Evolutionary conservation across 495 filamentous ascomycete species (phyloP).

Genomic region (Cudoniella acicularis): DNA sequence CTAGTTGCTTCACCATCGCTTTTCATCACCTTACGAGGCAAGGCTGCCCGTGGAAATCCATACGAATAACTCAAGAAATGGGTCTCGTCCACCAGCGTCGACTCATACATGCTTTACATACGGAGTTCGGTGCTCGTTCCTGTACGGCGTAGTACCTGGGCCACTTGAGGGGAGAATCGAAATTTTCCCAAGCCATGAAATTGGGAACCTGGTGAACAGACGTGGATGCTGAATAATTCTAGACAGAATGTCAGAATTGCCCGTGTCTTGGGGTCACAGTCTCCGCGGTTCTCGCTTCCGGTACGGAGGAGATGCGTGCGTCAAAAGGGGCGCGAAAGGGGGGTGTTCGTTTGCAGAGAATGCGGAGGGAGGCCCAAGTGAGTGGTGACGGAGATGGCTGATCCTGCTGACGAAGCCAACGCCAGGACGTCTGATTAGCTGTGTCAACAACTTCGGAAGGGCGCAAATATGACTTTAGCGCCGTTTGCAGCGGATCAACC

Average conservation of each 20-base stretch:
- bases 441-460: not conserved
- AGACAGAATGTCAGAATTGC: not conserved
- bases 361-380: not conserved
- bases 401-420: constrained; percentile 2
- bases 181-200: not conserved
- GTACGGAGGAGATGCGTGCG: not conserved
- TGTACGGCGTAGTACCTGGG: not conserved
- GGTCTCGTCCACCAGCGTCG: not conserved
- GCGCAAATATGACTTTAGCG: not conserved
- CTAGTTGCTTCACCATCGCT: not conserved
- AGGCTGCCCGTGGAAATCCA: not conserved
- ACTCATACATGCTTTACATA: not conserved
- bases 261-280: not conserved
- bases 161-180: not conserved
- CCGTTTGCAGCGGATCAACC: not conserved
- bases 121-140: not conserved
- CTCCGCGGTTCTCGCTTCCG: not conserved
- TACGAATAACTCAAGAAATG: not conserved
- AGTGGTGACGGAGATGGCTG: constrained; percentile 17
- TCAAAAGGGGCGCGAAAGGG: not conserved
- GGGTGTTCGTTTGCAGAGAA: not conserved
- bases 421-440: constrained; percentile 5
- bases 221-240: not conserved
- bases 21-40: not conserved
- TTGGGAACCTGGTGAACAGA: too few species aligned